These are phyloP conservation scores for Zygosaccharomyces bisporus DNA, from an alignment of 805 yeast genomes.

Conservation along the genomic window DNA sequence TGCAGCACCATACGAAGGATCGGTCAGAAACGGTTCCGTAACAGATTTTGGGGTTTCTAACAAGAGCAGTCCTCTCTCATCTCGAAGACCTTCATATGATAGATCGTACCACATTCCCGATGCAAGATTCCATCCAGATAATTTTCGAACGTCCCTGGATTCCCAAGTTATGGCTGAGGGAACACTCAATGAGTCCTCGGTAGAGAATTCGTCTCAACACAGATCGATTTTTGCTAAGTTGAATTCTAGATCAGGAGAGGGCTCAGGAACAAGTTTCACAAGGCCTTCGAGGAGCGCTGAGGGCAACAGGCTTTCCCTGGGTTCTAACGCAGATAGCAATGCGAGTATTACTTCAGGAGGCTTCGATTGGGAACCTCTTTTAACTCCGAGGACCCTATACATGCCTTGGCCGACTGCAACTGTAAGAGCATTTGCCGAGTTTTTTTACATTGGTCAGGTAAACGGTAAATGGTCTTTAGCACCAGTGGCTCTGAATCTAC, in stretches of 20 bases:
- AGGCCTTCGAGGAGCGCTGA: constrained; percentile 10
- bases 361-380: constrained; percentile 50
- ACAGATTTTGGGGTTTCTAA: constrained; percentile 17
- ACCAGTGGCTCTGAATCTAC: constrained; percentile 64
- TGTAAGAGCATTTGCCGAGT: constrained; percentile 65
- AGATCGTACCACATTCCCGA: constrained; percentile 19
- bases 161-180: constrained; percentile 22
- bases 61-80: constrained; percentile 29
- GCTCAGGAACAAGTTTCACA: constrained; percentile 7
- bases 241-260: constrained; percentile 8
- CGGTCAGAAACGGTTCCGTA: constrained; percentile 15
- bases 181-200: constrained; percentile 4
- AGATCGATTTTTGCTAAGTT: constrained; percentile 9
- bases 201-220: constrained; percentile 9
- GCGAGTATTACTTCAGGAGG: constrained; percentile 15
- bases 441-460: constrained; percentile 73
- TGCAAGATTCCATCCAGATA: constrained; percentile 17
- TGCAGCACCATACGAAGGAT: constrained; percentile 19
- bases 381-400: constrained; percentile 64
- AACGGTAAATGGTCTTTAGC: constrained; percentile 69
- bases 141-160: constrained; percentile 21
- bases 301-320: constrained; percentile 16
- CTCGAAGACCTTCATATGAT: constrained; percentile 27
- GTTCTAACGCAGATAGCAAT: constrained; percentile 18
- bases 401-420: constrained; percentile 63